These are phyloP conservation scores for Mikania micrantha DNA, from an alignment of 129 eudicot genomes.

Conservation along the genomic window DNA sequence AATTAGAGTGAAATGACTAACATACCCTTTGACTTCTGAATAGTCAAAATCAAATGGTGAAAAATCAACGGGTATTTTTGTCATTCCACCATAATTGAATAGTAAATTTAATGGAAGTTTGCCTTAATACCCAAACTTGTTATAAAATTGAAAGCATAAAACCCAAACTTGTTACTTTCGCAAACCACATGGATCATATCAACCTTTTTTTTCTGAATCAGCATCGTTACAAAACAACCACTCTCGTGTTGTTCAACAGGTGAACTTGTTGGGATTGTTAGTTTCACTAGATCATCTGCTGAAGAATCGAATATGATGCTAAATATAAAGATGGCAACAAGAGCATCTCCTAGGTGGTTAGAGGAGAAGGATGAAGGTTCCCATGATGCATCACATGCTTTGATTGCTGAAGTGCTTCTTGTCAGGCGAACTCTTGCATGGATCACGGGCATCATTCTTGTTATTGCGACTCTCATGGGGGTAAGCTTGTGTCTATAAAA, in stretches of 20 bases:
- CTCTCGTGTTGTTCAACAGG: conserved; percentile 35
- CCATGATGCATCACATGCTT: conserved; percentile 6
- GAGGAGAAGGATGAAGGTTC: conserved; percentile 35
- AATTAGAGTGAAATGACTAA: too few species aligned
- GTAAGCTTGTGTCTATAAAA: conserved; percentile 37
- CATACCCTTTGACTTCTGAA: too few species aligned
- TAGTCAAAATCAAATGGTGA: too few species aligned
- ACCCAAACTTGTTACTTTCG: too few species aligned
- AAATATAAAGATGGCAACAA: conserved; percentile 35
- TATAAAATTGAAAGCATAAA: too few species aligned
- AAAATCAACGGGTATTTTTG: too few species aligned
- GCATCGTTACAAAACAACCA: not conserved
- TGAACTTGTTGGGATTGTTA: conserved; percentile 63
- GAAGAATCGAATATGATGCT: conserved; percentile 35
- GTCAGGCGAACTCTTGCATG: conserved; percentile 83
- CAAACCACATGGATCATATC: too few species aligned
- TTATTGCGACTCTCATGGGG: conserved; percentile 81
- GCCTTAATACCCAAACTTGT: too few species aligned
- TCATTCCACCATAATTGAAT: too few species aligned
- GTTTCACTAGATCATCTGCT: conserved; percentile 25
- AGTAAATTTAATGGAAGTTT: too few species aligned
- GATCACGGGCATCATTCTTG: conserved; percentile 76
- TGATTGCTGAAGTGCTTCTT: conserved; percentile 47
- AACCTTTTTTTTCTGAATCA: not conserved
- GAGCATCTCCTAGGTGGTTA: conserved; percentile 47